Conservation (phyloP, 345 rosid genomes). For the Populus pruinosa region DNA sequence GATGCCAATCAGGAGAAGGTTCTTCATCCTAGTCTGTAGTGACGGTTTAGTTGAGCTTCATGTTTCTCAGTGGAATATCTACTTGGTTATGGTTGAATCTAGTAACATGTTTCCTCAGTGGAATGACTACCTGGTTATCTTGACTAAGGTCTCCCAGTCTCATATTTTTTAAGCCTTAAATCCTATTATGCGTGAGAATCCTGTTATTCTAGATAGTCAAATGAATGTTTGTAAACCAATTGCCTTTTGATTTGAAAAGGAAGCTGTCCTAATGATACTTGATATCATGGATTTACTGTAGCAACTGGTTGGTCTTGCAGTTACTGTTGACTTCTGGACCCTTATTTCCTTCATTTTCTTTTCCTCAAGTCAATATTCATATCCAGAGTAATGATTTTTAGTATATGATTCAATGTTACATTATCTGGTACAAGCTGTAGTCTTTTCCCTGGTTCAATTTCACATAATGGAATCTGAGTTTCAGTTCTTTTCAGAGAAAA, state of each 20-base stretch:
- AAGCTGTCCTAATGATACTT: not conserved
- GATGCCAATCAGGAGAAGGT: not conserved
- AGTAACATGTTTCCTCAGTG: not conserved
- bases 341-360: not conserved
- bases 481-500: constrained; percentile 38
- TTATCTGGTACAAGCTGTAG: not conserved
- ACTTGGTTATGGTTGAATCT: not conserved
- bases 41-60: not conserved
- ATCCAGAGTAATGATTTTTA: not conserved
- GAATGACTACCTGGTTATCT: not conserved
- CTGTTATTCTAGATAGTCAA: not conserved
- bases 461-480: not conserved
- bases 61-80: not conserved
- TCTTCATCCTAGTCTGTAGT: not conserved
- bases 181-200: not conserved
- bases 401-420: not conserved
- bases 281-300: not conserved
- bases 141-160: not conserved
- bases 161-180: not conserved
- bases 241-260: not conserved
- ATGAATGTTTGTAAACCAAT: not conserved
- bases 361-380: not conserved
- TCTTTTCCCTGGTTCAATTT: not conserved
- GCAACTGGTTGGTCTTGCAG: not conserved
- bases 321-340: not conserved